phyloP scores from a whole-genome alignment of 164 flowering plant species.

The Protea cynaroides region DNA sequence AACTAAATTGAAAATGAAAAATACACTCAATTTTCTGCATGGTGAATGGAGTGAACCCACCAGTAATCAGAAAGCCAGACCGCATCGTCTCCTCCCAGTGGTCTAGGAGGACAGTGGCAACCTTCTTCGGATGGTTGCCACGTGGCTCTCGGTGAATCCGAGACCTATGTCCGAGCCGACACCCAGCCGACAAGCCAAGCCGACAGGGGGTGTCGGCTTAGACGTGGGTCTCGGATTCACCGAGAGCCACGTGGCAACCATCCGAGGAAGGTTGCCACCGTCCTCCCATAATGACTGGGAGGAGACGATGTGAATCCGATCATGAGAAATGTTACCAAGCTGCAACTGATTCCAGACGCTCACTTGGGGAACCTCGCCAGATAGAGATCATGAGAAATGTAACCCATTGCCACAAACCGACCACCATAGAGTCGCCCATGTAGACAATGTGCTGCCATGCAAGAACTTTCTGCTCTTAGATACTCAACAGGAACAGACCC shows the following conservation, averaged over 20 bases:
- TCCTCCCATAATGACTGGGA: too few relatives aligned
- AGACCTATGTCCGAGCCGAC: too few relatives aligned
- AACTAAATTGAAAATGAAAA: background rate
- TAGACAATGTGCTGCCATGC: conserved; percentile 75
- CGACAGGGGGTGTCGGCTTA: too few relatives aligned
- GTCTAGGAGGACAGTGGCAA: too few relatives aligned
- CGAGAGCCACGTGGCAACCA: too few relatives aligned
- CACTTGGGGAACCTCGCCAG: conserved; percentile 48
- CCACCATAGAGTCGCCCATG: conserved; percentile 73
- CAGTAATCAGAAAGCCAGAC: background rate
- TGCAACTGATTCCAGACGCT: conserved; percentile 1
- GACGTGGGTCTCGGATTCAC: too few relatives aligned
- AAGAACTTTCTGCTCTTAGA: conserved; percentile 62
- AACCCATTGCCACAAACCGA: conserved; percentile 47
- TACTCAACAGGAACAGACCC: conserved; percentile 78
- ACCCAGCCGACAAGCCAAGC: too few relatives aligned
- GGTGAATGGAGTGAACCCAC: background rate
- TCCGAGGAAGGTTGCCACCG: too few relatives aligned
- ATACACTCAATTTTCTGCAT: background rate
- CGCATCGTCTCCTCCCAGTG: too few relatives aligned
- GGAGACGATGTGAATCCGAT: too few relatives aligned
- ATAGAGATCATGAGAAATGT: conserved; percentile 53
- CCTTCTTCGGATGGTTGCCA: too few relatives aligned
- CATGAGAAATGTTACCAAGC: background rate
- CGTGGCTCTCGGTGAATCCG: too few relatives aligned